phyloP scores from a whole-genome alignment of 129 eudicot species.

The Tagetes patula region DNA sequence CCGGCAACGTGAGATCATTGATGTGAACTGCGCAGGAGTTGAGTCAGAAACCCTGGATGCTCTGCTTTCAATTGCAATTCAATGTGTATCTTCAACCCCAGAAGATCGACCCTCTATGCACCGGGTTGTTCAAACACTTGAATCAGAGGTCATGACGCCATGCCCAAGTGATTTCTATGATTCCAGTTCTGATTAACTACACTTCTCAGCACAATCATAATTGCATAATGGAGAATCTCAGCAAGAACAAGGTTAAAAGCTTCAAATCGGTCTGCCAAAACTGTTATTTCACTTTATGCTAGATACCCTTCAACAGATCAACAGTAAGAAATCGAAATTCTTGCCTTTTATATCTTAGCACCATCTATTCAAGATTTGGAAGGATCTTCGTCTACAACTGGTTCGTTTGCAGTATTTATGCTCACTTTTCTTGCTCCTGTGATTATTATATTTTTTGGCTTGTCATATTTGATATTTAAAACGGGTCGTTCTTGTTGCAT shows the following conservation, averaged over 20 bases:
- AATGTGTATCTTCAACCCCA: conserved; percentile 81
- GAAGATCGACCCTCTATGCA: conserved; percentile 98
- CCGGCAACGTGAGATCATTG: conserved; percentile 85
- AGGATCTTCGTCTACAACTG: conserved; percentile 23
- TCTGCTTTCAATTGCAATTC: conserved; percentile 67
- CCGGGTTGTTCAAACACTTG: conserved; percentile 82
- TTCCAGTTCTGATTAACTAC: conserved; percentile 67
- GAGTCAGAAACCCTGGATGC: conserved; percentile 77
- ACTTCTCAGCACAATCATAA: conserved; percentile 17
- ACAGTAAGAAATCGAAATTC: conserved; percentile 4
- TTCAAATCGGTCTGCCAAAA: conserved; percentile 8
- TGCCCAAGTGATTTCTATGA: conserved; percentile 98
- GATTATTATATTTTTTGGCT: conserved; percentile 36
- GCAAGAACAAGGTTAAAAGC: conserved; percentile 27
- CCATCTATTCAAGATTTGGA: conserved; percentile 23
- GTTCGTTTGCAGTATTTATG: conserved; percentile 34
- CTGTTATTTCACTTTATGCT: conserved; percentile 21
- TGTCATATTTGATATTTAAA: conserved; percentile 3
- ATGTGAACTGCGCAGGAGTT: conserved; percentile 79
- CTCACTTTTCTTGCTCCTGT: conserved; percentile 39
- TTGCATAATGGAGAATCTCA: conserved; percentile 23
- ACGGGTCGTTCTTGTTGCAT: conserved; percentile 21
- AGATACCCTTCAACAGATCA: conserved; percentile 43
- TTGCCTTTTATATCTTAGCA: conserved; percentile 23
- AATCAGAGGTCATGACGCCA: conserved; percentile 98